phyloP scores from a whole-genome alignment of 352 stramenopile genomes.

The Phytophthora macrochlamydospora region DNA sequence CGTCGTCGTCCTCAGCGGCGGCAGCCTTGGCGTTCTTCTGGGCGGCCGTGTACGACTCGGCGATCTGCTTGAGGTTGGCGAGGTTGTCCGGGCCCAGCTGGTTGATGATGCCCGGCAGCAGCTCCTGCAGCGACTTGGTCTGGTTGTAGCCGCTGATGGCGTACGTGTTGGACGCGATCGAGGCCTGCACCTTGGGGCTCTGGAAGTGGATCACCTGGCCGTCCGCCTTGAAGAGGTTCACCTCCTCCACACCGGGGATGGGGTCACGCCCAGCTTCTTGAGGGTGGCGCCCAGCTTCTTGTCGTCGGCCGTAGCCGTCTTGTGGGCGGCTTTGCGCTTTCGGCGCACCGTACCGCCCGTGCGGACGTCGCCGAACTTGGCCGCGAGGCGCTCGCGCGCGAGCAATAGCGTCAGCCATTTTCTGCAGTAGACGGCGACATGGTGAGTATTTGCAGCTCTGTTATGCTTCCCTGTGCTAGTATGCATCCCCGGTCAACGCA shows the following conservation, averaged over 20 bases:
- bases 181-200: slow-evolving; percentile 98
- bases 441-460: not conserved
- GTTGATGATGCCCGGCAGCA: slow-evolving; percentile 98
- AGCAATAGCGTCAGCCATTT: slow-evolving; percentile 91
- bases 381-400: slow-evolving; percentile 84
- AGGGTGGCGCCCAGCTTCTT: slow-evolving; percentile 97
- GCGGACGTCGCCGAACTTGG: slow-evolving; percentile 90
- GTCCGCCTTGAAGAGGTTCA: slow-evolving; percentile 99
- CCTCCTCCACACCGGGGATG: slow-evolving; percentile 98
- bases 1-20: slow-evolving; percentile 86
- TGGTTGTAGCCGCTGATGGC: slow-evolving; percentile 95
- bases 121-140: slow-evolving; percentile 97
- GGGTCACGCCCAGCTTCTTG: slow-evolving; percentile 98
- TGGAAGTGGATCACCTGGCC: slow-evolving; percentile 99
- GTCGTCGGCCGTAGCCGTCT: slow-evolving; percentile 94
- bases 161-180: slow-evolving; percentile 98
- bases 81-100: slow-evolving; percentile 98
- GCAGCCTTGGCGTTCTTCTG: slow-evolving; percentile 82
- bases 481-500: not conserved
- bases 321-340: slow-evolving; percentile 96
- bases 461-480: no score
- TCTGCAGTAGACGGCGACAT: slow-evolving; percentile 8
- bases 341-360: slow-evolving; percentile 95
- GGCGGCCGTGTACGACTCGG: slow-evolving; percentile 85
- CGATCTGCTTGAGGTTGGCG: slow-evolving; percentile 95